Base-by-base conservation (phyloP, 1,284 basidiomycete genomes). In the Pisolithus thermaeus region DNA sequence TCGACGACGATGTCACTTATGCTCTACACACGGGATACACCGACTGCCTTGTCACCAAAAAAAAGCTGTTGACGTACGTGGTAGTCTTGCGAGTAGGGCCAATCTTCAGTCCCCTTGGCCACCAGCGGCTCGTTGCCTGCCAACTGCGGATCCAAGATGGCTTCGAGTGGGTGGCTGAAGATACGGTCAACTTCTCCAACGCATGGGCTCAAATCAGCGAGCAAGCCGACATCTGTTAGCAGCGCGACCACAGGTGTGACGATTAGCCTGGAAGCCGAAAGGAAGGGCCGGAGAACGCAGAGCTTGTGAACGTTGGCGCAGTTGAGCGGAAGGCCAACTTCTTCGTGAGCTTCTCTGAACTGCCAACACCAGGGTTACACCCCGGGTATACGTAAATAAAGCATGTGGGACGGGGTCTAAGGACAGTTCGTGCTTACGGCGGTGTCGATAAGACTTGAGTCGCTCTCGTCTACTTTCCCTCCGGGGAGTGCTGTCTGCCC, bases 401-500 rank as follows among this genome's bases (percentile, higher is more conserved):
- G 32, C 46, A 5, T 5, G 25, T 27, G 3, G 25, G 25, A 7
- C 6, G 18, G 9, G 36, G 30, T 40, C 20, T 6, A 16, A 35
- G 4, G 32, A 35, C 28, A 22, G 18, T 43, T 35, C 49, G 25
- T 18, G 60, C 82, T 69, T 63, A 93, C 90, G 14, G 92, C 92
- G 40, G 92, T 91, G 45, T 77, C 70, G 11, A 85, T 66, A 1
- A 85, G 70, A 60, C 78, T 77, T 1, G 61, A 61, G 65, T 95
- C 91, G 2, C 73, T 74, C 12, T 77, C 73, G 59, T 94, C 92
- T 23, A 78, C 77, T 63, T 87, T 90, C 7, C 91, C 92, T 27
- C 92, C 92, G 0, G 92, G 92, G 0, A 94, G 67, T 2, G 91
- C 90, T 39, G 86, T 88, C 60, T 89, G 84, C 20, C 86, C 87